Evolutionary conservation across 148 eudicot genomes (phyloP).

Genomic region (Fagopyrum homotropicum): DNA sequence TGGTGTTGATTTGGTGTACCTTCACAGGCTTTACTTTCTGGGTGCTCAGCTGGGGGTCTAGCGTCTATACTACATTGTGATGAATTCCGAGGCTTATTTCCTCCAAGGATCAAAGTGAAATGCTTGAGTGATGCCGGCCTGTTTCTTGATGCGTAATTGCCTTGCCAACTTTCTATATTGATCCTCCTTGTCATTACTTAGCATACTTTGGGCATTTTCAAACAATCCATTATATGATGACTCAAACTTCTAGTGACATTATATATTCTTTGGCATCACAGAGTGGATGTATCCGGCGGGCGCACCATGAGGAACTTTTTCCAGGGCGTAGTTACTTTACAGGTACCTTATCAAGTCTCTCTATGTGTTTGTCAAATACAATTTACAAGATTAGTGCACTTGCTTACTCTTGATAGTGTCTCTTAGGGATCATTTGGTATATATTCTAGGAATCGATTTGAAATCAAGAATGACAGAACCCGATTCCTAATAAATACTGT

Average conservation of each 20-base stretch:
- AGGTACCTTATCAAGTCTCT: constrained; percentile 18
- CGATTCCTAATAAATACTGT: too few relatives aligned
- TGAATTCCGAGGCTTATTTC: constrained; percentile 29
- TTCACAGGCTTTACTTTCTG: constrained; percentile 49
- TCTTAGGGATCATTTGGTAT: too few relatives aligned
- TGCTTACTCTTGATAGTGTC: too few relatives aligned
- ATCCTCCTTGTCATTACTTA: too few relatives aligned
- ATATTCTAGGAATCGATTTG: too few relatives aligned
- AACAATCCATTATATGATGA: neutral
- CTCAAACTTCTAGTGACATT: constrained; percentile 4
- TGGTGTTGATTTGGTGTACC: neutral
- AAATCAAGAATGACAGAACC: too few relatives aligned
- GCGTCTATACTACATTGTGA: constrained; percentile 47
- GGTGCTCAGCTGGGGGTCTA: constrained; percentile 51
- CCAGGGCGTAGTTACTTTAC: constrained; percentile 60
- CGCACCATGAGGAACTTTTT: constrained; percentile 60
- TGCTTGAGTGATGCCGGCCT: constrained; percentile 83
- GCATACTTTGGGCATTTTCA: too few relatives aligned
- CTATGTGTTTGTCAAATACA: neutral
- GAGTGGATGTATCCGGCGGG: constrained; percentile 82
- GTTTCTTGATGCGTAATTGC: constrained; percentile 79
- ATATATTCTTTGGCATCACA: constrained; percentile 25
- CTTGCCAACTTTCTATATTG: neutral
- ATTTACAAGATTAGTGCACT: too few relatives aligned
- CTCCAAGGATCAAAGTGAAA: constrained; percentile 30